Conservation (phyloP, 306 rosid species). For the Acacia acuminata region DNA sequence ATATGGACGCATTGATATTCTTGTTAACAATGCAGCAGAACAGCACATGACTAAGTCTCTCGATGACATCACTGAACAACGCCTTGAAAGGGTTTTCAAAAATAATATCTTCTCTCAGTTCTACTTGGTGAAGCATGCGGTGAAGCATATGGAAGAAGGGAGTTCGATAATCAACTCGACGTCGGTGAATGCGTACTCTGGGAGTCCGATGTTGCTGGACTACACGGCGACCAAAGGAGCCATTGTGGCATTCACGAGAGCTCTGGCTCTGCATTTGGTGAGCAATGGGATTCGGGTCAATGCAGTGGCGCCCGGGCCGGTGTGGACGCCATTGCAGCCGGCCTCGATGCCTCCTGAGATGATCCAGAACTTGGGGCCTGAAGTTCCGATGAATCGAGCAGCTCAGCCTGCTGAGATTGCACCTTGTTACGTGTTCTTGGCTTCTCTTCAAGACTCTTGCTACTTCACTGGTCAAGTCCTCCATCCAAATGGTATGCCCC, state of each 20-base stretch:
- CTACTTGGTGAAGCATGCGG: constrained; percentile 62
- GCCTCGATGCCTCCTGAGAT: constrained; percentile 43
- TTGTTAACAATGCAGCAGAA: constrained; percentile 61
- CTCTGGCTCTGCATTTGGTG: constrained; percentile 46
- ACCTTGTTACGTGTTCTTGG: constrained; percentile 59
- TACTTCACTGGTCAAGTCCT: constrained; percentile 59
- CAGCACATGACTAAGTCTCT: constrained; percentile 29
- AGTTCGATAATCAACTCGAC: constrained; percentile 60
- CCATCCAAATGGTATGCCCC: constrained; percentile 50
- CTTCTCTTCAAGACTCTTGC: constrained; percentile 50
- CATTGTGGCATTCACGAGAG: constrained; percentile 55
- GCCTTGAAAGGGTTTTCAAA: constrained; percentile 50
- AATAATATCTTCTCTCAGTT: constrained; percentile 65
- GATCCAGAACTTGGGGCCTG: constrained; percentile 43
- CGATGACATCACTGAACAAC: constrained; percentile 44
- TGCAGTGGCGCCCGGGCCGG: constrained; percentile 66
- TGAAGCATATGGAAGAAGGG: constrained; percentile 67
- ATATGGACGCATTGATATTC: constrained; percentile 49
- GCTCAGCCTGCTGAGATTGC: constrained; percentile 64
- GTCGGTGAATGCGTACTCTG: constrained; percentile 52
- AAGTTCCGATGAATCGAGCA: constrained; percentile 52
- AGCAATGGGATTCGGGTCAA: constrained; percentile 59
- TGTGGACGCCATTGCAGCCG: constrained; percentile 62
- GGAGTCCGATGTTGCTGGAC: constrained; percentile 42
- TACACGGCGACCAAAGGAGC: constrained; percentile 56